Conservation (phyloP, 352 stramenopile species). For the Phytophthora fragariae region DNA sequence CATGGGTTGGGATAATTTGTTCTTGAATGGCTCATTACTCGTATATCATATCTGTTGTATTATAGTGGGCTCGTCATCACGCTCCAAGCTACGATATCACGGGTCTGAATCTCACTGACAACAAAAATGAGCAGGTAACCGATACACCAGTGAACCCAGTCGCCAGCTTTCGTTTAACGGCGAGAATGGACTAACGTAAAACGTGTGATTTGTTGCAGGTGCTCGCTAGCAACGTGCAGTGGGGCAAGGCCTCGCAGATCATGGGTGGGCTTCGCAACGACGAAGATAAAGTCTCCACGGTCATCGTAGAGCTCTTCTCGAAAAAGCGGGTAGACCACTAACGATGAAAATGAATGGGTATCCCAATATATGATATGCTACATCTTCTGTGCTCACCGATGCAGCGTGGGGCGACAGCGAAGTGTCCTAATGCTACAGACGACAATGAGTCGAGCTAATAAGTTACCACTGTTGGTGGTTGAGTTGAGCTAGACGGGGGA, state of each 20-base stretch:
- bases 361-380: not conserved
- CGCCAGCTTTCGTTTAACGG: conserved; percentile 5
- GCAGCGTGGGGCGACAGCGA: conserved; percentile 5
- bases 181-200: conserved; percentile 12
- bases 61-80: conserved; percentile 61
- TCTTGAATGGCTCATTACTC: conserved; percentile 3
- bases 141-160: conserved; percentile 13
- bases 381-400: conserved; percentile 26
- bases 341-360: too few relatives aligned
- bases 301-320: conserved; percentile 66
- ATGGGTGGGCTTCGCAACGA: conserved; percentile 60
- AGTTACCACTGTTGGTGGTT: conserved; percentile 13
- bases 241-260: conserved; percentile 64
- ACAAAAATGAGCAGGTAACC: conserved; percentile 35
- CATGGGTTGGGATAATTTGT: conserved; percentile 6
- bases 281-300: conserved; percentile 62
- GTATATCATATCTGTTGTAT: conserved; percentile 6
- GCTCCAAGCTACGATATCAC: conserved; percentile 45
- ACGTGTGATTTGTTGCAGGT: conserved; percentile 10
- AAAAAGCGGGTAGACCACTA: conserved; percentile 19
- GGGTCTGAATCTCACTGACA: conserved; percentile 30
- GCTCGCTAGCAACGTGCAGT: conserved; percentile 62
- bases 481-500: conserved; percentile 8
- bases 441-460: conserved; percentile 8
- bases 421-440: conserved; percentile 2